Percentiles rank a stretch among this genome's conserved stretches.
Conservation (phyloP, 2,329 filamentous ascomycete genomes). For the Neofusicoccum sp. region DNA sequence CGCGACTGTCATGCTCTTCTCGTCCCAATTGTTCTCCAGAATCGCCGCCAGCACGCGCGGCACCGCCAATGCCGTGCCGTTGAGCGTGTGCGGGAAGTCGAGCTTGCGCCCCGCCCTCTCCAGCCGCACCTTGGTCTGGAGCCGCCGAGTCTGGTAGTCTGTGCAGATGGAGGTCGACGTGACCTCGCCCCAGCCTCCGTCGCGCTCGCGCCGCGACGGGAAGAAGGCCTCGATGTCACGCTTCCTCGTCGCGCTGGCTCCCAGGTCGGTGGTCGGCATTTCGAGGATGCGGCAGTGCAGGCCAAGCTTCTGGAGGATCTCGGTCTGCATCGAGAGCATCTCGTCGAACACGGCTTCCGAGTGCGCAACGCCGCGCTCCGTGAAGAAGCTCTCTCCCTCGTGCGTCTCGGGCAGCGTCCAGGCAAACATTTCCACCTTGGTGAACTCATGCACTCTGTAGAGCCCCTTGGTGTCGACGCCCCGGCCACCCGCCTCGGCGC, state of each 20-base stretch:
- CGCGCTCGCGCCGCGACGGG: slow-evolving; percentile 67
- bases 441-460: slow-evolving; percentile 97
- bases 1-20: slow-evolving; percentile 61
- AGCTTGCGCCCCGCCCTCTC: slow-evolving; percentile 50
- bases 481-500: slow-evolving; percentile 87
- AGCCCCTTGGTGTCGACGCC: slow-evolving; percentile 90
- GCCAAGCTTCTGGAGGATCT: slow-evolving; percentile 73
- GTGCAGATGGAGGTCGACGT: slow-evolving; percentile 88
- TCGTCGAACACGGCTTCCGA: slow-evolving; percentile 69
- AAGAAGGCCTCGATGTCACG: slow-evolving; percentile 94
- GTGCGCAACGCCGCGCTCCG: slow-evolving; percentile 20
- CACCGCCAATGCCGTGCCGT: slow-evolving; percentile 90
- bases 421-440: slow-evolving; percentile 95
- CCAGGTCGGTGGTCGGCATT: slow-evolving; percentile 87
- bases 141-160: slow-evolving; percentile 84
- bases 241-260: slow-evolving; percentile 83
- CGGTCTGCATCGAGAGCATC: slow-evolving; percentile 81
- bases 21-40: slow-evolving; percentile 87
- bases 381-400: slow-evolving; percentile 33
- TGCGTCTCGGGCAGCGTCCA: slow-evolving; percentile 67
- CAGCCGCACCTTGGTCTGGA: slow-evolving; percentile 70
- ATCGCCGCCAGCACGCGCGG: slow-evolving; percentile 86
- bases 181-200: slow-evolving; percentile 87
- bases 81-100: slow-evolving; percentile 82
- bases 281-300: slow-evolving; percentile 86